phyloP scores from a whole-genome alignment of 441 rosid species.

The Jatropha multifida region DNA sequence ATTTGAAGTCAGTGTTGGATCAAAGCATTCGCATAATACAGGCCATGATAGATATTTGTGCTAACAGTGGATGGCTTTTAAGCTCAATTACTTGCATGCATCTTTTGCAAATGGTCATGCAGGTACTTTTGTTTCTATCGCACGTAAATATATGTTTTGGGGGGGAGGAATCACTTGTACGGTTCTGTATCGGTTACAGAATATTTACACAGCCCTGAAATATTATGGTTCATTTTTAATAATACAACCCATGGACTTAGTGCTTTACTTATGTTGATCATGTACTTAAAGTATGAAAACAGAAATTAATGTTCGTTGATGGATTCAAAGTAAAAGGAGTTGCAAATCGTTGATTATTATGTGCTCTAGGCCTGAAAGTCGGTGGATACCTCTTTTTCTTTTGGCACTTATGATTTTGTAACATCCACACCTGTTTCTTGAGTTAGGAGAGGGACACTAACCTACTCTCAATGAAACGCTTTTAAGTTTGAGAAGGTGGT shows the following conservation, averaged over 20 bases:
- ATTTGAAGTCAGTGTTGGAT: slow-evolving; percentile 95
- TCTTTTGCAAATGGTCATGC: slow-evolving; percentile 99
- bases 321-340: neutral
- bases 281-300: neutral
- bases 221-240: neutral
- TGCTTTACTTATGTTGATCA: neutral
- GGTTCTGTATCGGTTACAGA: neutral
- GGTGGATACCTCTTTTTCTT: neutral
- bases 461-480: neutral
- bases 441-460: neutral
- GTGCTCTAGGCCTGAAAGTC: neutral
- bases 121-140: slow-evolving; percentile 47
- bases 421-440: neutral
- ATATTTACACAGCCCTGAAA: neutral
- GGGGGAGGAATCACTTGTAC: neutral
- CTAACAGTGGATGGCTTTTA: slow-evolving; percentile 98
- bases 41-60: slow-evolving; percentile 98
- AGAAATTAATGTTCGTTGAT: neutral
- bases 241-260: neutral
- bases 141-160: neutral
- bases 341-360: neutral
- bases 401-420: neutral
- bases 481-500: no score
- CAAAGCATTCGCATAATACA: slow-evolving; percentile 98
- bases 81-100: slow-evolving; percentile 97